phyloP scores from a whole-genome alignment of 371 early-diverging fungal genomes.

The Saksenaea oblongispora region DNA sequence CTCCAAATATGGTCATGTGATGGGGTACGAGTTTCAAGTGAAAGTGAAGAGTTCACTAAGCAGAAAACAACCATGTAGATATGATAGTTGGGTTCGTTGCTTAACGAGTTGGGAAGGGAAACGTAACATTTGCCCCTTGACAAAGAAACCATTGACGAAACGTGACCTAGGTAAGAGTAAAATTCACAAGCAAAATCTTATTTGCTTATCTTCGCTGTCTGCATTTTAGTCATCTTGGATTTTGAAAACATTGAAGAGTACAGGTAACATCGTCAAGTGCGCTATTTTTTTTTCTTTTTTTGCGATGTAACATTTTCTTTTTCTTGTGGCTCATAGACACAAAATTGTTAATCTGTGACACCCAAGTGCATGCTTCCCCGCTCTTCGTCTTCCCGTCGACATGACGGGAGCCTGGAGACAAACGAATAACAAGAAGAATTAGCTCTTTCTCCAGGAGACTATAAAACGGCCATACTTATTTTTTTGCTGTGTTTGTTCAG shows the following conservation, averaged over 20 bases:
- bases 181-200: background rate
- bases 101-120: slow-evolving; percentile 67
- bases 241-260: slow-evolving; percentile 84
- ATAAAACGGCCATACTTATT: too few relatives aligned
- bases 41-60: background rate
- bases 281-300: background rate
- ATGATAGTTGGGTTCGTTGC: slow-evolving; percentile 87
- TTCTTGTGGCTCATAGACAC: slow-evolving; percentile 5
- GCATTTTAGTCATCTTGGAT: slow-evolving; percentile 61
- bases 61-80: slow-evolving; percentile 15
- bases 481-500: too few relatives aligned
- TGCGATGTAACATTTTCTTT: background rate
- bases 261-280: slow-evolving; percentile 30
- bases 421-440: too few relatives aligned
- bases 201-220: background rate
- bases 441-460: too few relatives aligned
- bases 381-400: too few relatives aligned
- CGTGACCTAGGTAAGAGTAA: slow-evolving; percentile 62
- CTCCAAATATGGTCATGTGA: slow-evolving; percentile 91
- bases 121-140: slow-evolving; percentile 83
- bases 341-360: slow-evolving; percentile 20
- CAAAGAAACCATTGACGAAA: slow-evolving; percentile 84
- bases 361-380: background rate
- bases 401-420: too few relatives aligned
- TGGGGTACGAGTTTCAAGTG: slow-evolving; percentile 49